Evolutionary conservation across 2,329 filamentous ascomycete genomes (phyloP).

Genomic region (Phialocephala sp.): DNA sequence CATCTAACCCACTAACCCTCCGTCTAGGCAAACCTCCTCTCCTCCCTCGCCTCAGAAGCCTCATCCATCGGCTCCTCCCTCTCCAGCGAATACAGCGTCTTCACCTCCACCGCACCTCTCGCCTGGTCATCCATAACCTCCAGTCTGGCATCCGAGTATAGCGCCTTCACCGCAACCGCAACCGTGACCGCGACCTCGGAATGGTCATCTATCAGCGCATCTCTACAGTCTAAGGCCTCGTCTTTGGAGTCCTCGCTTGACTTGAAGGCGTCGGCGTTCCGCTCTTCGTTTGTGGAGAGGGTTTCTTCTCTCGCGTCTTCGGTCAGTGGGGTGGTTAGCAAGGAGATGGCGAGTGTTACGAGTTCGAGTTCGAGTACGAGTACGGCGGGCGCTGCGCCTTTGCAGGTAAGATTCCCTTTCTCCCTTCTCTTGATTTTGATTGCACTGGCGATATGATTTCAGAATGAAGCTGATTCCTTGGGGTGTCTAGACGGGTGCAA

Average conservation of each 20-base stretch:
- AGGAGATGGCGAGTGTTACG: neutral
- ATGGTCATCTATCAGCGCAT: neutral
- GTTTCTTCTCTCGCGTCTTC: neutral
- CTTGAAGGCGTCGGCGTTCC: neutral
- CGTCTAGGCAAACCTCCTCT: neutral
- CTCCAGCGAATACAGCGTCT: constrained; percentile 5
- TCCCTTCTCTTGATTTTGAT: neutral
- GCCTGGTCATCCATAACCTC: neutral
- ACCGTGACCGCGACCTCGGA: neutral
- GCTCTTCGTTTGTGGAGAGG: neutral
- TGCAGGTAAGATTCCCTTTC: neutral
- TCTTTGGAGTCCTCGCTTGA: neutral
- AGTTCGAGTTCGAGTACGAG: neutral
- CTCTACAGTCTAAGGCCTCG: neutral
- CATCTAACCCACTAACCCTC: neutral
- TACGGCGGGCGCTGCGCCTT: neutral
- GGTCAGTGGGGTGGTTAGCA: neutral
- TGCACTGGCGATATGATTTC: no score
- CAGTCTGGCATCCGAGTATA: neutral
- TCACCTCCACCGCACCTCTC: neutral
- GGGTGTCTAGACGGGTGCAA: neutral
- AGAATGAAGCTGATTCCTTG: neutral
- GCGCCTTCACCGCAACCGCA: neutral
- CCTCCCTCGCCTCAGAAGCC: neutral
- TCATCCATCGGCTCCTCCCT: neutral